Evolutionary conservation across 306 rosid genomes (phyloP), one percentile per base, ranked within the genome.

Genomic region (Cucumis cinereus): DNA sequence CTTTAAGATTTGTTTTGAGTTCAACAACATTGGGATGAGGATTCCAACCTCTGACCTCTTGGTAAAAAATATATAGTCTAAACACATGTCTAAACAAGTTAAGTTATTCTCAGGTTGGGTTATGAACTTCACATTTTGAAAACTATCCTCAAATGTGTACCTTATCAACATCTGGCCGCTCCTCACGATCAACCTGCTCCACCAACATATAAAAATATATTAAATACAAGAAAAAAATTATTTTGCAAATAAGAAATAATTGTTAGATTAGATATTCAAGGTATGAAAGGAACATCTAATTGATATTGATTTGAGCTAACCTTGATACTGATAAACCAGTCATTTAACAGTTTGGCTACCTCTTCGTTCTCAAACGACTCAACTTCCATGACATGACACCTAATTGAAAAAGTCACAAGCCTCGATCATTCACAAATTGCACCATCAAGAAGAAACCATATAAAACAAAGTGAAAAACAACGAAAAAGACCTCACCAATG

Each of bases 301-400:
- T 24, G 54, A 7, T 35, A 17, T 2, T 23, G 59, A 62, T 57
- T 19, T 26, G 17, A 61, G 53, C 85, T n/a, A 40, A 86, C 98
- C 96, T 93, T 93, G 80, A 93, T 87, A 79, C 91, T 91, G 82
- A 94, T 88, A 85, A 91, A 94, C 94, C 94, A 86, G 82, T 94
- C 93, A 76, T 91, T 94, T 82, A 91, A 81, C 86, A 91, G 76
- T 63, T 87, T 87, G 76, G 96, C 97, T 73, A 94, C 79, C 40
- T 80, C 90, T 64, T 89, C 93, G 35, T 91, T 85, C 87, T 94
- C 97, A 72, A 94, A 94, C 60, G 98, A 91, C 83, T 94, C 98
- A 15, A 85, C 98, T 86, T 94, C 98, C 98, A 91, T 94, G 40
- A 94, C 98, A 83, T 94, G 98, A 80, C 98, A 94, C 98, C 98